Conservation (phyloP, 2,329 filamentous ascomycete species). For the Ophiostoma tasmaniense region DNA sequence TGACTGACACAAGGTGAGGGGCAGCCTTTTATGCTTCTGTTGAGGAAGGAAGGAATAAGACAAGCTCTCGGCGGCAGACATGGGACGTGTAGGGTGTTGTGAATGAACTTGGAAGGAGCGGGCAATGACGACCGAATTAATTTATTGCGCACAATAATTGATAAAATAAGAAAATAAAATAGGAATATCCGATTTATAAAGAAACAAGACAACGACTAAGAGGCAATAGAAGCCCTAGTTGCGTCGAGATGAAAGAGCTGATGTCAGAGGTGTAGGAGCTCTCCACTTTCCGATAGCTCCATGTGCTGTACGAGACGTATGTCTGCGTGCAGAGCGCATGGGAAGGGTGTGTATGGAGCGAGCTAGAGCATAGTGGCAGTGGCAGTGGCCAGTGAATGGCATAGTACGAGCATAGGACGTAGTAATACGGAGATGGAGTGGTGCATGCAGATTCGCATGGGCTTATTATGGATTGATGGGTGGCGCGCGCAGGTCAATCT, state of each 20-base stretch:
- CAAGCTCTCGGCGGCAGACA: background rate
- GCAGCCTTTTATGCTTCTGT: background rate
- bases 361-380: background rate
- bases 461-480: constrained; percentile 2
- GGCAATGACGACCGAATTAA: background rate
- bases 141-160: background rate
- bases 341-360: background rate
- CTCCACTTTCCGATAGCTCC: constrained; percentile 12
- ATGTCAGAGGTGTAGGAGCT: constrained; percentile 14
- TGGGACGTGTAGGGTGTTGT: background rate
- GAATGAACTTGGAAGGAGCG: background rate
- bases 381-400: background rate
- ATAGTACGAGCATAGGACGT: background rate
- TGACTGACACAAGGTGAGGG: constrained; percentile 3
- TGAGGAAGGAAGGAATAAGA: background rate
- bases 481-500: background rate
- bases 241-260: constrained; percentile 8
- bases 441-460: constrained; percentile 5
- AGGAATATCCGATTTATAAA: background rate
- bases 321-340: background rate
- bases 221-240: background rate
- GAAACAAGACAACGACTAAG: background rate
- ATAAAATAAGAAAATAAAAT: background rate
- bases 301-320: background rate
- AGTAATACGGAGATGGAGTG: constrained; percentile 3